Evolutionary conservation across 805 yeast species (phyloP).

Genomic region (Kuraishia borneana): DNA sequence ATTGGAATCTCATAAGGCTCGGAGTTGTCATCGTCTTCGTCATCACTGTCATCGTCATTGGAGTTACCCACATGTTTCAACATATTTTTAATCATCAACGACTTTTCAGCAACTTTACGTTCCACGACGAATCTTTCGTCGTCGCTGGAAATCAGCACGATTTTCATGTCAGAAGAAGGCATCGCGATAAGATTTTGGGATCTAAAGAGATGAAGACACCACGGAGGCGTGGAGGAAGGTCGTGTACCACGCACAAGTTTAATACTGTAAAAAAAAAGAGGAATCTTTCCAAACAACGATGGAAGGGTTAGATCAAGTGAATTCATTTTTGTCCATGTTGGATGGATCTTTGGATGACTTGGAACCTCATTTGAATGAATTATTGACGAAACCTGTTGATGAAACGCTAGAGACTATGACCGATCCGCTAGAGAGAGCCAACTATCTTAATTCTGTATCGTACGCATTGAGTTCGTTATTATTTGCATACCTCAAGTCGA

Average conservation of each 20-base stretch:
- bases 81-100: conserved; percentile 78
- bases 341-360: conserved; percentile 2
- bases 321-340: background rate
- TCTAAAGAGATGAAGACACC: conserved; percentile 15
- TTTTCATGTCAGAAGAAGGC: conserved; percentile 1
- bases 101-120: conserved; percentile 75
- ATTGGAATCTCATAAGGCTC: conserved; percentile 77
- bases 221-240: background rate
- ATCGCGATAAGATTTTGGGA: background rate
- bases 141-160: conserved; percentile 57
- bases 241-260: background rate
- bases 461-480: conserved; percentile 46
- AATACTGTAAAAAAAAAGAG: too few relatives aligned
- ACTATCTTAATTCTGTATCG: conserved; percentile 24
- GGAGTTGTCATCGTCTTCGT: conserved; percentile 34
- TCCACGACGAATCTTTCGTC: conserved; percentile 73
- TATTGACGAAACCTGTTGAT: conserved; percentile 1
- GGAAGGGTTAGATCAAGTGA: conserved; percentile 2
- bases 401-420: conserved; percentile 1
- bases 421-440: conserved; percentile 15
- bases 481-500: conserved; percentile 46
- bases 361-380: background rate
- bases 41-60: conserved; percentile 6
- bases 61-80: conserved; percentile 47
- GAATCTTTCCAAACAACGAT: background rate